Evolutionary conservation across 495 filamentous ascomycete genomes (phyloP).

Genomic region (Chaetomium cochliodes): DNA sequence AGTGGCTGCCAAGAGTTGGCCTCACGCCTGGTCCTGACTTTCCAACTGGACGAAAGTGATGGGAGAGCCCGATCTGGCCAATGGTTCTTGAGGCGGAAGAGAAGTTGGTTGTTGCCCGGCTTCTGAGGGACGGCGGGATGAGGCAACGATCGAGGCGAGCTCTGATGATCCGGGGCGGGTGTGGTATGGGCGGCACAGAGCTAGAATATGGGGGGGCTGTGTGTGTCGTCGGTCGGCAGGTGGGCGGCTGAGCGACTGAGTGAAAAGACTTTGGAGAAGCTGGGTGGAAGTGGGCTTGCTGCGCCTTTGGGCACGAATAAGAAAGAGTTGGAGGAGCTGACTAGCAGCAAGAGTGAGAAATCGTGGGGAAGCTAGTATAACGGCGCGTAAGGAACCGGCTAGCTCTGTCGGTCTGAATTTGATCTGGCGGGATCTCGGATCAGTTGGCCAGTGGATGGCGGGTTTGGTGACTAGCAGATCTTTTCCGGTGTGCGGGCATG

Average conservation of each 20-base stretch:
- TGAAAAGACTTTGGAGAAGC: slow-evolving; percentile 5
- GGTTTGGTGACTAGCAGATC: slow-evolving; percentile 18
- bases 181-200: slow-evolving; percentile 19
- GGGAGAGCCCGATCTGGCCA: slow-evolving; percentile 15
- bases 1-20: slow-evolving; percentile 21
- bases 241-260: slow-evolving; percentile 17
- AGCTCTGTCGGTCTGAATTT: not conserved
- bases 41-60: slow-evolving; percentile 16
- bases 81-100: slow-evolving; percentile 15
- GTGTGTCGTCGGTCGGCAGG: slow-evolving; percentile 14
- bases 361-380: slow-evolving; percentile 20
- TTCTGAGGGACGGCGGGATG: slow-evolving; percentile 11
- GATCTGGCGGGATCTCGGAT: slow-evolving; percentile 5
- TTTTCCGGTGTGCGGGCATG: slow-evolving; percentile 16
- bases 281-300: slow-evolving; percentile 26
- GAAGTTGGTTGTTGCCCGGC: slow-evolving; percentile 15
- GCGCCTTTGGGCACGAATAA: slow-evolving; percentile 36
- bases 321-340: slow-evolving; percentile 24
- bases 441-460: not conserved
- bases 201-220: slow-evolving; percentile 22
- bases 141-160: slow-evolving; percentile 17
- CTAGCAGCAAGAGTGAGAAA: slow-evolving; percentile 23
- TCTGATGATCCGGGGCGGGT: slow-evolving; percentile 29
- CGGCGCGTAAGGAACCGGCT: slow-evolving; percentile 10
- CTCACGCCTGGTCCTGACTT: slow-evolving; percentile 15